phyloP scores from a whole-genome alignment of 345 rosid genomes.

The Diplotaxis tenuifolia region DNA sequence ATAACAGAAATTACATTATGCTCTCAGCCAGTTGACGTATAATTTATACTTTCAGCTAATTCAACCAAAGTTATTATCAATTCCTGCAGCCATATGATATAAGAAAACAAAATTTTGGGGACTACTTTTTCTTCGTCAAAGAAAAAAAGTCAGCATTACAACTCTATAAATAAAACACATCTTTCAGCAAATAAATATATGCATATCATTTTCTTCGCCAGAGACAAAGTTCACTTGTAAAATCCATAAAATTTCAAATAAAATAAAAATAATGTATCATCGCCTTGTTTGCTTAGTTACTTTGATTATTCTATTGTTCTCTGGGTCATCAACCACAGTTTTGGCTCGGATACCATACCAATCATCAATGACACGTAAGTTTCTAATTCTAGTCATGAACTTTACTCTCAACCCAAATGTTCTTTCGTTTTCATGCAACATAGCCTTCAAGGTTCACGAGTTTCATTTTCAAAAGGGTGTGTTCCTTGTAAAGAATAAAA shows the following conservation, averaged over 20 bases:
- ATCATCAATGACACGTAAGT: constrained; percentile 14
- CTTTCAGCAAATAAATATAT: background rate
- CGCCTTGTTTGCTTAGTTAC: constrained; percentile 15
- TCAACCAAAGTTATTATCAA: background rate
- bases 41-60: background rate
- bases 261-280: constrained; percentile 1
- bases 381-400: background rate
- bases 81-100: too few species aligned
- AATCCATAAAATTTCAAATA: background rate
- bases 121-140: background rate
- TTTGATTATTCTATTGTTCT: constrained; percentile 12
- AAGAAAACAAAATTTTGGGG: background rate
- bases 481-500: background rate
- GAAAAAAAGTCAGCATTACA: background rate
- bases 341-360: constrained; percentile 14
- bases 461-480: background rate
- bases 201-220: background rate
- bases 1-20: background rate
- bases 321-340: constrained; percentile 13
- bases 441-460: background rate
- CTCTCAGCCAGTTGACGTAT: constrained; percentile 11
- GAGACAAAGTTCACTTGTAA: background rate
- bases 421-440: background rate
- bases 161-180: constrained; percentile 3
- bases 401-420: background rate